A percentile compares a stretch with the other conserved stretches of the same genome.
These are phyloP conservation scores for Themeda triandra DNA, from an alignment of 176 grass and related monocot genomes.

Conservation along the genomic window DNA sequence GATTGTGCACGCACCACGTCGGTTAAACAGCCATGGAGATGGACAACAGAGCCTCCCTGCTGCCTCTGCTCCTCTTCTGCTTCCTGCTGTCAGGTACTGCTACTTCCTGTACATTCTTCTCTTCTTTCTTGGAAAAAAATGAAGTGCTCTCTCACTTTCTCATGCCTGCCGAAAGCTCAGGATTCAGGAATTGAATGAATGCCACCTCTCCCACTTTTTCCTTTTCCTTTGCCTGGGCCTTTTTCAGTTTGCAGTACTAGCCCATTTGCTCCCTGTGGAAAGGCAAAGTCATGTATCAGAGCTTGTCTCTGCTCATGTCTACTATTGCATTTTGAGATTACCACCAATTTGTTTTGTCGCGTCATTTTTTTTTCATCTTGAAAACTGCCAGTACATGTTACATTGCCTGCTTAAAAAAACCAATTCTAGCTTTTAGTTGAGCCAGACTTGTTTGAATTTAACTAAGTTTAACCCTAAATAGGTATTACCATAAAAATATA, in stretches of 20 bases:
- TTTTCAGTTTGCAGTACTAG: background rate
- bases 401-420: no score
- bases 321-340: background rate
- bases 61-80: constrained; percentile 31
- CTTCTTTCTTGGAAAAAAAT: no score
- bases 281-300: background rate
- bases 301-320: background rate
- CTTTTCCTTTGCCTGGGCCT: background rate
- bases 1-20: no score
- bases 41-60: background rate
- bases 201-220: no score
- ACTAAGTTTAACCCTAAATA: no score
- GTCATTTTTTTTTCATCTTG: no score
- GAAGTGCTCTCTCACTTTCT: background rate
- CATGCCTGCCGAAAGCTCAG: background rate
- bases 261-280: background rate
- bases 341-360: background rate
- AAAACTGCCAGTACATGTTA: background rate
- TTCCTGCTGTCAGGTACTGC: constrained; percentile 32
- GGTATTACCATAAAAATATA: no score
- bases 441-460: no score
- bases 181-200: background rate
- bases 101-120: background rate
- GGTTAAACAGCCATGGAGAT: background rate
- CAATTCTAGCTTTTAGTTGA: no score